Percentiles rank a stretch among this genome's conserved stretches.
Conservation (phyloP, 345 rosid genomes). For the Ceriops decandra region DNA sequence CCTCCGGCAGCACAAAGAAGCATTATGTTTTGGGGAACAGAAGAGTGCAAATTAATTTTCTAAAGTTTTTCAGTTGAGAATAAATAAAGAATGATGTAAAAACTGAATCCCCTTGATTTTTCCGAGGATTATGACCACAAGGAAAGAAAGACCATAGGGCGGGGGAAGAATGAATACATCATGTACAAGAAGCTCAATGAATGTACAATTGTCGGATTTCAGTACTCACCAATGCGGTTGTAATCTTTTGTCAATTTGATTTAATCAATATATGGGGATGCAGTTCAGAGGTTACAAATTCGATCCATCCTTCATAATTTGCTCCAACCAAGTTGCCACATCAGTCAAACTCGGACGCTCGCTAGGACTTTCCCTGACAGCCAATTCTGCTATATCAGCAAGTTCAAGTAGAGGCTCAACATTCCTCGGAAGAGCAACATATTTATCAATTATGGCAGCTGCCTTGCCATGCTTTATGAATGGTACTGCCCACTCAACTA, state of each 20-base stretch:
- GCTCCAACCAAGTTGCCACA: slow-evolving; percentile 58
- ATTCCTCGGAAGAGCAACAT: slow-evolving; percentile 62
- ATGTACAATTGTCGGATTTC: slow-evolving; percentile 44
- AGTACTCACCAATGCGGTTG: slow-evolving; percentile 14
- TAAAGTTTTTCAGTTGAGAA: slow-evolving; percentile 3
- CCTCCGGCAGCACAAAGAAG: no score
- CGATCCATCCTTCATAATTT: slow-evolving; percentile 61
- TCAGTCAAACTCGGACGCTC: slow-evolving; percentile 70
- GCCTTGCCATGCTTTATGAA: slow-evolving; percentile 61
- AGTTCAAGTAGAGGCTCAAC: slow-evolving; percentile 80
- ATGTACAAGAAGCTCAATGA: slow-evolving; percentile 39
- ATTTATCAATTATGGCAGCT: slow-evolving; percentile 57
- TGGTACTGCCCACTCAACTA: slow-evolving; percentile 75
- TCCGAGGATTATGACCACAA: slow-evolving; percentile 17
- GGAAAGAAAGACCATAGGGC: neutral
- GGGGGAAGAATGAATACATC: slow-evolving; percentile 6
- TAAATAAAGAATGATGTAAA: slow-evolving; percentile 9
- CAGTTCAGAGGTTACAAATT: slow-evolving; percentile 35
- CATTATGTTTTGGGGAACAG: neutral
- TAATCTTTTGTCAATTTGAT: slow-evolving; percentile 12
- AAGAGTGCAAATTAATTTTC: slow-evolving; percentile 1
- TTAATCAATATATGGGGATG: slow-evolving; percentile 6
- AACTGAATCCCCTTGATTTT: slow-evolving; percentile 22
- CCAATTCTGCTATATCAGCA: slow-evolving; percentile 71
- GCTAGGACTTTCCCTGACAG: slow-evolving; percentile 58